Evolutionary conservation across 2,329 filamentous ascomycete species (phyloP), one percentile per base, ranked within the genome.

Genomic region (Colletotrichum cordylinicola): DNA sequence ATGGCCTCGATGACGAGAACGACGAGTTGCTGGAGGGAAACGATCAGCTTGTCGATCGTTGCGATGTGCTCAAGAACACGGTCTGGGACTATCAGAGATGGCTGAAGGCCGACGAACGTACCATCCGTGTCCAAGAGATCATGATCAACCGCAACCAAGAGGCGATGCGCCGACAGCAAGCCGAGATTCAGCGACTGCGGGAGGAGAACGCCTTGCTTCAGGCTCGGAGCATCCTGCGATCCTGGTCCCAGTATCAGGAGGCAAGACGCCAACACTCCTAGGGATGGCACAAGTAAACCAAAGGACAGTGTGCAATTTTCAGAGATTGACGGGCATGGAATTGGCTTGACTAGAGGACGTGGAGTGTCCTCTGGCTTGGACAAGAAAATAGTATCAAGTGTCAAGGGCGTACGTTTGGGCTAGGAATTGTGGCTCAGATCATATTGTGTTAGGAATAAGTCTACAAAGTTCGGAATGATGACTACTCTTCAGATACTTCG

Each of bases 401-500:
- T 7, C 18, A 12, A 48, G 4, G 10, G 43, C 18, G n/a, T 48
- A 21, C 43, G n/a, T 48, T 48, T 48, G n/a, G 43, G 43, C 6
- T 48, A 48, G n/a, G 6, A 48, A 48, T 21, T 13, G 10, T 21
- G 10, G 6, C 43, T 48, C 43, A 21, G 43, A 13, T 2, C 3
- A 48, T 13, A 16, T 48, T 13, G 2, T 21, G n/a, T 48, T 1
- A 13, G 6, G 6, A 48, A 48, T 21, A 21, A 0, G n/a, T 4
- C 13, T 13, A 13, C 0, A 48, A n/a, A 21, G 10, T 12, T 48
- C n/a, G 43, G 43, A 4, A 21, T 7, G 6, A 13, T 21, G 43
- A 21, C 10, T 21, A 13, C 10, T 33, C 4, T 21, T 13, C 6
- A 48, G 6, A 13, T 48, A 27, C 24, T 27, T 27, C 4, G 24